Base-by-base conservation (phyloP, 345 rosid species). In the Ceriops tagal region DNA sequence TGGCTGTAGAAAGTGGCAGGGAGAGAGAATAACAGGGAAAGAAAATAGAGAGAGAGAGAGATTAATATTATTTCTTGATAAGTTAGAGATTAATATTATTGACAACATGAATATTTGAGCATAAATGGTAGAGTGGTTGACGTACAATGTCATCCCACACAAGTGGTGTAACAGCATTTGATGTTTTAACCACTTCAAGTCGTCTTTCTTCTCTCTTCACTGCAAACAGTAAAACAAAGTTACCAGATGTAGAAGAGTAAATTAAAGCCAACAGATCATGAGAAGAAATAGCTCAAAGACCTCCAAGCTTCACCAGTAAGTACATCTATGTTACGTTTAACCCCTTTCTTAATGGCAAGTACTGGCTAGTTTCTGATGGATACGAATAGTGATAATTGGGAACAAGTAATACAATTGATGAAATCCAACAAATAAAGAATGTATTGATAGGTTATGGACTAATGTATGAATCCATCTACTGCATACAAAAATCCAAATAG, bases 141-240 rank as follows among this genome's bases (percentile, higher is more conserved):
- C 95, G 9, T 88, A 93, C 98, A 78, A 91, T 87, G 81, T 93
- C 88, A 58, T 89, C 87, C 95, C 96, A 93, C 47, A 88, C 88
- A 0, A 91, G 75, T 47, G 98, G 98, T 65, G 74, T 89, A 59
- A 86, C 57, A 3, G 97, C 91, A 77, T 89, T 93, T 64, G 86
- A 80, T 58, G 98, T 91, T 75, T 87, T 86, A 34, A 85, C 77
- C 53, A 93, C 80, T 59, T 81, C 91, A 58, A 93, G 97, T 52
- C 75, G 82, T 66, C 70, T 86, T 73, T 93, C 97, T 77, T 79
- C 83, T 67, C 90, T 88, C 83, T 88, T 93, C 86, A 93, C 97
- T 91, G 83, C 65, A 63, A 78, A 75, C 46, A 51, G 32, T 18
- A 16, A 51, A 72, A 74, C 22, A 56, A 58, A 72, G 30, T 30